phyloP scores from a whole-genome alignment of 306 rosid species.

The Elaeagnus macrophylla region DNA sequence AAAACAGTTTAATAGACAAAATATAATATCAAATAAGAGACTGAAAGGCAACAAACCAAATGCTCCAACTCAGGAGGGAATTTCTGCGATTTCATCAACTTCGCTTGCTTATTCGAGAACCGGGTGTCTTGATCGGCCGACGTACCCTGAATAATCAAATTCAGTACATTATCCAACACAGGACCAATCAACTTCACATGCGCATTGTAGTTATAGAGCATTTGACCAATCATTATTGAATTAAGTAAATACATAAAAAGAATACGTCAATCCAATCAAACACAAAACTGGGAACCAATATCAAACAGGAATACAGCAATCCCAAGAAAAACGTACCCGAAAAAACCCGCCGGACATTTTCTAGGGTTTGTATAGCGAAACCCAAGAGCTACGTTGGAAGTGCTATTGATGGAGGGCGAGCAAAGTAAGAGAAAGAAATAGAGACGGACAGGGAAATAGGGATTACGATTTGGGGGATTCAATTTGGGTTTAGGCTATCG shows the following conservation, averaged over 20 bases:
- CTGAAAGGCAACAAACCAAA: slow-evolving; percentile 43
- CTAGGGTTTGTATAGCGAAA: slow-evolving; percentile 28
- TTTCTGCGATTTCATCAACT: slow-evolving; percentile 89
- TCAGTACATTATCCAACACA: slow-evolving; percentile 1
- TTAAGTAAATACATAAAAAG: not conserved
- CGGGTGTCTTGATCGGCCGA: slow-evolving; percentile 97
- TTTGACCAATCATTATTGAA: not conserved
- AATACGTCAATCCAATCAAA: slow-evolving; percentile 21
- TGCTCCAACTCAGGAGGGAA: slow-evolving; percentile 91
- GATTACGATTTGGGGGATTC: not conserved
- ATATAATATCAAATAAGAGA: not conserved
- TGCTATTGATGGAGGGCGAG: slow-evolving; percentile 9
- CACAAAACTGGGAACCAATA: slow-evolving; percentile 12
- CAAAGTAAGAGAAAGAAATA: not conserved
- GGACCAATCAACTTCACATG: not conserved
- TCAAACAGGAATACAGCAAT: not conserved
- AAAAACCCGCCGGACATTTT: slow-evolving; percentile 98
- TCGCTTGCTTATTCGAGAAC: slow-evolving; percentile 95
- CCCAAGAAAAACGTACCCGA: slow-evolving; percentile 39
- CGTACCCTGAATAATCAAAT: slow-evolving; percentile 52
- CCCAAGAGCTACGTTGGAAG: slow-evolving; percentile 17
- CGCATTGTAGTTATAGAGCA: not conserved
- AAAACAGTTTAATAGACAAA: not conserved
- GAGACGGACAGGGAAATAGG: slow-evolving; percentile 6
- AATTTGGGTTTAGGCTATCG: not conserved